These are phyloP conservation scores for Neolentinus lepideus DNA, from an alignment of 1,284 basidiomycete species.

Conservation along the genomic window DNA sequence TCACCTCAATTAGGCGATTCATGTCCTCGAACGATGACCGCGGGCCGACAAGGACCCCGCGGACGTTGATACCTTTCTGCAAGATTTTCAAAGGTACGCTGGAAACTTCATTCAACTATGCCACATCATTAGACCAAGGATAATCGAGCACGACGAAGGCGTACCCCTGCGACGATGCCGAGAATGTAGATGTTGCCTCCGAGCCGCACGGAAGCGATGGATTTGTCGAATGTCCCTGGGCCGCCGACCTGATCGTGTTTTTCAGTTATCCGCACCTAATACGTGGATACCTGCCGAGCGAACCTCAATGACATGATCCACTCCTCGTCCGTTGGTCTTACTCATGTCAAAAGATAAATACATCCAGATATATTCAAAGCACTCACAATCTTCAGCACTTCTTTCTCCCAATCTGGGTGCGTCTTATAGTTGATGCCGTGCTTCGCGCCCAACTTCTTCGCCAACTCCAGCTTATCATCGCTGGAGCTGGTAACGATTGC, in stretches of 20 bases:
- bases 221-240: slow-evolving; percentile 11
- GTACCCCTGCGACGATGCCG: slow-evolving; percentile 7
- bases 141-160: background rate
- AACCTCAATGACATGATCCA: slow-evolving; percentile 34
- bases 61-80: slow-evolving; percentile 9
- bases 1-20: slow-evolving; percentile 18
- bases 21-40: slow-evolving; percentile 23
- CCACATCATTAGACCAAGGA: background rate
- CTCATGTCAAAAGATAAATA: too few species aligned
- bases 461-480: slow-evolving; percentile 30
- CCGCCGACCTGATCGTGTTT: slow-evolving; percentile 9
- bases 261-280: background rate
- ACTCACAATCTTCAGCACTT: slow-evolving; percentile 19
- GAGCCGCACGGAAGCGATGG: slow-evolving; percentile 7
- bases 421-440: slow-evolving; percentile 29
- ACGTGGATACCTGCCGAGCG: slow-evolving; percentile 20
- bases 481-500: slow-evolving; percentile 37
- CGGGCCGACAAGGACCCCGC: slow-evolving; percentile 16
- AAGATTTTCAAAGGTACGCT: slow-evolving; percentile 3
- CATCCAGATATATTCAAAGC: too few species aligned
- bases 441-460: slow-evolving; percentile 25
- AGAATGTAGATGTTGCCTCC: slow-evolving; percentile 17
- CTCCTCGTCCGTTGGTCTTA: slow-evolving; percentile 29
- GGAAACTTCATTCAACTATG: background rate
- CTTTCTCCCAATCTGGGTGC: slow-evolving; percentile 33